Evolutionary conservation across 169 alveolate genomes (phyloP).

Genomic region (Plasmodium vivax): DNA sequence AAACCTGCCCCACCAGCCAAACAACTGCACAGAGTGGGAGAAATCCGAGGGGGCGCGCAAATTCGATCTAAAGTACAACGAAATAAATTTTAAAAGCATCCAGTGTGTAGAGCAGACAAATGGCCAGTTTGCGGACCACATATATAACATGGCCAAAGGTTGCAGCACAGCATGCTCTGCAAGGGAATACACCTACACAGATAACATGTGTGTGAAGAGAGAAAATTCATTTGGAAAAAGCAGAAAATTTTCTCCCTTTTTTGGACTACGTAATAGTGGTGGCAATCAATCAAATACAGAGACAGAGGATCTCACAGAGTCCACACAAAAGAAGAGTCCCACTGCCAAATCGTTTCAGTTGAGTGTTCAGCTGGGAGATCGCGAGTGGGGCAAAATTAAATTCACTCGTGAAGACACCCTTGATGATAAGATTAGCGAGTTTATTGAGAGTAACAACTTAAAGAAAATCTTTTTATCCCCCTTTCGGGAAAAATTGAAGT

Average conservation of each 20-base stretch:
- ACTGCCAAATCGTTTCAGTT: constrained; percentile 16
- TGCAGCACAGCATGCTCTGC: background rate
- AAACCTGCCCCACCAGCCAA: background rate
- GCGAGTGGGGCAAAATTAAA: constrained; percentile 15
- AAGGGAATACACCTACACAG: constrained; percentile 8
- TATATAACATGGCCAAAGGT: background rate
- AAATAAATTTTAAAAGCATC: background rate
- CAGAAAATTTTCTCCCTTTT: constrained; percentile 70
- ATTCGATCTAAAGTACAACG: background rate
- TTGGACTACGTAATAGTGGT: constrained; percentile 52
- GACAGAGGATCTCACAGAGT: background rate
- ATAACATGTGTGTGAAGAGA: background rate
- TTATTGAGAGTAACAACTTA: constrained; percentile 31
- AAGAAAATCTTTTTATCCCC: constrained; percentile 40
- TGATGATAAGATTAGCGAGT: constrained; percentile 27
- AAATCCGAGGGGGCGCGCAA: background rate
- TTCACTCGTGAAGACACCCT: constrained; percentile 38
- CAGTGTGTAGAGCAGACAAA: background rate
- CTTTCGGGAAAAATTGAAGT: constrained; percentile 32
- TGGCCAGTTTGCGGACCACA: background rate
- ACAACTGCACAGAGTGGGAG: background rate
- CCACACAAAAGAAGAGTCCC: background rate
- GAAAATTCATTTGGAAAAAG: constrained; percentile 14
- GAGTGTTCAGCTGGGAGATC: constrained; percentile 55
- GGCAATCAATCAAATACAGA: background rate